These are phyloP conservation scores for Yamadazyma oceani DNA, from an alignment of 1,139 yeast genomes.

Conservation along the genomic window DNA sequence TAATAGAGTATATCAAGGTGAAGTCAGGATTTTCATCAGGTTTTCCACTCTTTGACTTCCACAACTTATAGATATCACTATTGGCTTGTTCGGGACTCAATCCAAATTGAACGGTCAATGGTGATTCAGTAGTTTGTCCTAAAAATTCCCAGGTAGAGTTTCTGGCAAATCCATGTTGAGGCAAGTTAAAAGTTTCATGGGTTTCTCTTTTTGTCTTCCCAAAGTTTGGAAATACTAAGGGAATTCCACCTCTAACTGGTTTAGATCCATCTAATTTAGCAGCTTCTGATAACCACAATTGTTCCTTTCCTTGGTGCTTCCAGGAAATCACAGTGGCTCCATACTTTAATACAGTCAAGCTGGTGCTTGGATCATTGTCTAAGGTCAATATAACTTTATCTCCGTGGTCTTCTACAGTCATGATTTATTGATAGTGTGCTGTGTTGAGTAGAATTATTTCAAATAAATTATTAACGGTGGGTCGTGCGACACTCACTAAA, in stretches of 20 bases:
- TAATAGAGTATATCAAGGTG: constrained; percentile 70
- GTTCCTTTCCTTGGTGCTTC: constrained; percentile 68
- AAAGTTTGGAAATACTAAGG: constrained; percentile 92
- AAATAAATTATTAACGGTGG: no score
- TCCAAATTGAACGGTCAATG: constrained; percentile 81
- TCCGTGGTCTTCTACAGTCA: constrained; percentile 55
- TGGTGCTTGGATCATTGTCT: constrained; percentile 52
- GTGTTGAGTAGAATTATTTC: no score
- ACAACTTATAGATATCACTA: constrained; percentile 55
- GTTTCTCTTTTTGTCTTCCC: constrained; percentile 57
- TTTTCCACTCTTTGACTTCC: constrained; percentile 19
- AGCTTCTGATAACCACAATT: constrained; percentile 60
- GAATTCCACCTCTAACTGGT: constrained; percentile 97
- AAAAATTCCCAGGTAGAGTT: constrained; percentile 87
- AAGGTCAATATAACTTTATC: constrained; percentile 61
- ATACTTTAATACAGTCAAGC: constrained; percentile 67
- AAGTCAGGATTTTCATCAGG: constrained; percentile 56
- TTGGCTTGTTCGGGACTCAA: constrained; percentile 81
- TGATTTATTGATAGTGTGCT: neutral
- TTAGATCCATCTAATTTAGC: constrained; percentile 88
- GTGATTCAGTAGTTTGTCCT: constrained; percentile 64
- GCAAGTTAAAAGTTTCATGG: constrained; percentile 52
- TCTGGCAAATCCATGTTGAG: constrained; percentile 97
- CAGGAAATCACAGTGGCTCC: constrained; percentile 92
- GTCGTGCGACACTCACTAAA: no score